Base-by-base conservation (phyloP, 805 yeast genomes). In the Barnettozyma wickerhamii region DNA sequence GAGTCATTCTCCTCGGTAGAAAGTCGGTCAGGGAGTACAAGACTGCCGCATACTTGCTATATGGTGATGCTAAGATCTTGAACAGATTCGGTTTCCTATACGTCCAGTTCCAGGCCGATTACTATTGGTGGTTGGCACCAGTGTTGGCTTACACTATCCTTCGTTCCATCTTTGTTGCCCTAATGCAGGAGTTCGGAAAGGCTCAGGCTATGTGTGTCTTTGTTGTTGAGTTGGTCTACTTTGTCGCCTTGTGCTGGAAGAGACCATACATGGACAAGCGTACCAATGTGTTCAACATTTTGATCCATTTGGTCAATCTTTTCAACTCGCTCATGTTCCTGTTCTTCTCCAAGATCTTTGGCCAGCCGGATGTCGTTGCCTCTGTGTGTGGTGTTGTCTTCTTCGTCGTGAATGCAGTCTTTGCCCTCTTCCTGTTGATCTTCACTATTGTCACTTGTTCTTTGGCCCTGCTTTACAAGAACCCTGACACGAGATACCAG, bases 201-300 rank as follows among this genome's bases (percentile, higher is more conserved):
- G 81, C 74, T 5, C 96, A 85, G 59, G 85, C 96, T 1, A 72
- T 87, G 47, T 68, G 84, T 37, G 72, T 90, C 7, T 84, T 91
- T 55, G 79, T 71, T 14, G 68, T 86, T 46, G 98, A 93, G 60
- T 66, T 91, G 39, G 51, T 75, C 18, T 89, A 82, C 64, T 78
- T 85, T 47, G 73, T 74, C 27, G 68, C 70, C 0, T 53, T 89
- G 20, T 81, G 89, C 55, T 75, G 77, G 74, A 66, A 74, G 42
- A 77, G 93, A 62, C 99, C 99, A 10, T 93, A 77, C 62, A 81
- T 93, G 90, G 97, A 93, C 66, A 88, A 84, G 64, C 75, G 95
- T 66, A 90, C 98, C 26, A 93, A 93, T 55, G 81, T 79, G n/a
- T 86, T 89, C 75, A 91, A 90, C 65, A 91, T 93, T 52, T 74